These are phyloP conservation scores for Chaetomium tenue DNA, from an alignment of 495 filamentous ascomycete genomes.

Conservation along the genomic window DNA sequence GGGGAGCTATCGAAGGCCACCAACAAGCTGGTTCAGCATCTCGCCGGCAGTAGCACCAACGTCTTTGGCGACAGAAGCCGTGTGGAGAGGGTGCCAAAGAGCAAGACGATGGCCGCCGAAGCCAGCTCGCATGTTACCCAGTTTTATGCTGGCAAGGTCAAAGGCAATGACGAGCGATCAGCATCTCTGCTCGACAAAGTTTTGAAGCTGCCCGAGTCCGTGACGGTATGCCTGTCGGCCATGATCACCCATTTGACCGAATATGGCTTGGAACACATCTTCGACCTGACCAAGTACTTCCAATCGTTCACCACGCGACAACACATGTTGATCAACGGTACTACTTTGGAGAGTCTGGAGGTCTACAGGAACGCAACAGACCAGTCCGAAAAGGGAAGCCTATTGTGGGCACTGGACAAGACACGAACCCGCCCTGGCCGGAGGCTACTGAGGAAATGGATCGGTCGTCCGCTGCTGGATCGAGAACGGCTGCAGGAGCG, in stretches of 20 bases:
- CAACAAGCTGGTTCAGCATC: slow-evolving; percentile 86
- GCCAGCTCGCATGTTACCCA: slow-evolving; percentile 85
- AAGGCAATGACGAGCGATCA: slow-evolving; percentile 51
- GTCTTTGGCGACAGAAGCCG: slow-evolving; percentile 90
- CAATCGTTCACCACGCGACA: slow-evolving; percentile 92
- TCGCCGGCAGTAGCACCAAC: slow-evolving; percentile 81
- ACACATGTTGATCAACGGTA: slow-evolving; percentile 95
- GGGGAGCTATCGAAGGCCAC: slow-evolving; percentile 90
- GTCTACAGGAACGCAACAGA: slow-evolving; percentile 96
- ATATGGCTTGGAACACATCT: slow-evolving; percentile 94
- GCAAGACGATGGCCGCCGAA: slow-evolving; percentile 80
- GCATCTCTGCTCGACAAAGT: slow-evolving; percentile 78
- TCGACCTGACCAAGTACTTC: slow-evolving; percentile 96
- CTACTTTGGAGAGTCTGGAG: slow-evolving; percentile 89
- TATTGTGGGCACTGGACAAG: slow-evolving; percentile 94
- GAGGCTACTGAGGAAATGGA: slow-evolving; percentile 87
- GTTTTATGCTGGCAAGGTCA: slow-evolving; percentile 91
- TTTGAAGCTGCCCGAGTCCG: slow-evolving; percentile 75
- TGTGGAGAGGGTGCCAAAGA: slow-evolving; percentile 72
- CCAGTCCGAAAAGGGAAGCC: slow-evolving; percentile 76
- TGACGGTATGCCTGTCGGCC: slow-evolving; percentile 88
- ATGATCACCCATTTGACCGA: slow-evolving; percentile 95
- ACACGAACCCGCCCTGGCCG: slow-evolving; percentile 89
- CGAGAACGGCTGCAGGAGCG: slow-evolving; percentile 73
- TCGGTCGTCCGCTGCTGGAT: slow-evolving; percentile 86